Conservation (phyloP, 352 stramenopile species). For the Phytophthora pisi region DNA sequence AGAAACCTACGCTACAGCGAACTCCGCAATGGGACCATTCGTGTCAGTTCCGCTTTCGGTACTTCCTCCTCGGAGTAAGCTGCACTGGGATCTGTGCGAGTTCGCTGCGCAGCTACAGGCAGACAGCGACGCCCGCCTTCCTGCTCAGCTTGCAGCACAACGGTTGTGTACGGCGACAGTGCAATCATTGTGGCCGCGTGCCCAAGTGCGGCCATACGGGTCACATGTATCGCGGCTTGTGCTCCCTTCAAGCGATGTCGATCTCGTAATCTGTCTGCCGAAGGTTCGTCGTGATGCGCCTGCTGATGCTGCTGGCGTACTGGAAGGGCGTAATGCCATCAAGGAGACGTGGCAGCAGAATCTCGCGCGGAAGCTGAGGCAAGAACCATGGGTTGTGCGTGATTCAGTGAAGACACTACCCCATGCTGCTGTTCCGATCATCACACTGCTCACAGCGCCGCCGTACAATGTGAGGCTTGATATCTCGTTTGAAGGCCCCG, state of each 20-base stretch:
- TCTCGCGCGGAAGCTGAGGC: constrained; percentile 93
- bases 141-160: constrained; percentile 77
- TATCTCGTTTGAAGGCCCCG: constrained; percentile 96
- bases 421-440: constrained; percentile 97
- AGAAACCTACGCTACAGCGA: constrained; percentile 50
- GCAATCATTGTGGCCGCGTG: constrained; percentile 93
- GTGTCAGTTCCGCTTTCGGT: constrained; percentile 86
- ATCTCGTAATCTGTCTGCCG: constrained; percentile 97
- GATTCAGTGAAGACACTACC: constrained; percentile 97
- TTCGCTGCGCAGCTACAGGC: constrained; percentile 82
- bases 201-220: constrained; percentile 97
- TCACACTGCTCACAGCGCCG: constrained; percentile 91
- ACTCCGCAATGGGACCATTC: constrained; percentile 73
- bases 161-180: constrained; percentile 83
- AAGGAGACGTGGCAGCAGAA: constrained; percentile 98
- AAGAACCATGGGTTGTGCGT: constrained; percentile 91
- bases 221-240: constrained; percentile 96
- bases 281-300: constrained; percentile 96
- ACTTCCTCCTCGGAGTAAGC: constrained; percentile 80
- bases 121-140: constrained; percentile 68
- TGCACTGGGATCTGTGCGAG: constrained; percentile 90
- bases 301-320: constrained; percentile 93
- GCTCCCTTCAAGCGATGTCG: constrained; percentile 96
- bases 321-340: constrained; percentile 98
- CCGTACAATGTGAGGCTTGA: constrained; percentile 91